Base-by-base conservation (phyloP, 2,329 filamentous ascomycete genomes). In the Niveomyces coronatus region DNA sequence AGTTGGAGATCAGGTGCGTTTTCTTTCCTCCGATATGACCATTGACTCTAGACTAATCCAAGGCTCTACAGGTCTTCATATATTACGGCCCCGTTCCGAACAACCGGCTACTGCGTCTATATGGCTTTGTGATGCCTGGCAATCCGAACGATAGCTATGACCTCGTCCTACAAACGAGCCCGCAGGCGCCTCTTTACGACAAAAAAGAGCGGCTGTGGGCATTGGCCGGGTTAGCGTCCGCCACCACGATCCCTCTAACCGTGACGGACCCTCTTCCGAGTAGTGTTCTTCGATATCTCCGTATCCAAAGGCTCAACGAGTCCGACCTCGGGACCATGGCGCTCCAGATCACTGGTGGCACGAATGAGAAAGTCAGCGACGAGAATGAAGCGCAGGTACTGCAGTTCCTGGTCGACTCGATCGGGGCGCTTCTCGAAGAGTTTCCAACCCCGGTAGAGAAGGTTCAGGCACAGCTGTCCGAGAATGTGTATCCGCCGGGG, bases 121-220 rank as follows among this genome's bases (percentile, higher is more conserved):
- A 59, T 45, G 55, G 55, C 47, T 60, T 60, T 45, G 49, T 60
- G 34, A 36, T 58, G 37, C 53, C 52, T n/a, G 49, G 40, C 34
- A 59, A 58, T 44, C 54, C 54, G 33, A 50, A 57, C 45, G 52
- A 60, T 46, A 56, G 46, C 47, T 59, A 60, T 48, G 53, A 59
- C 34, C 51, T 59, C 26, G 52, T 59, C 42, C 55, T 60, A 36
- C 35, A 51, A 44, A 60, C 56, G 32, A 51, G 54, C 41, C 49
- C 54, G 31, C 43, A 44, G 45, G 54, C 55, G 27, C 55, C 55
- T 35, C 42, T 56, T 28, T 60, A 52, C 43, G 49, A 56, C 44
- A 47, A 51, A 43, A 59, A 59, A 49, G 46, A 55, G 30, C 57
- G 49, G 43, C 51, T 60, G 20, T 60, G 56, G 55, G 44, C 34